Evolutionary conservation across 768 basidiomycete species (phyloP).

Genomic region (Mycena filopes): DNA sequence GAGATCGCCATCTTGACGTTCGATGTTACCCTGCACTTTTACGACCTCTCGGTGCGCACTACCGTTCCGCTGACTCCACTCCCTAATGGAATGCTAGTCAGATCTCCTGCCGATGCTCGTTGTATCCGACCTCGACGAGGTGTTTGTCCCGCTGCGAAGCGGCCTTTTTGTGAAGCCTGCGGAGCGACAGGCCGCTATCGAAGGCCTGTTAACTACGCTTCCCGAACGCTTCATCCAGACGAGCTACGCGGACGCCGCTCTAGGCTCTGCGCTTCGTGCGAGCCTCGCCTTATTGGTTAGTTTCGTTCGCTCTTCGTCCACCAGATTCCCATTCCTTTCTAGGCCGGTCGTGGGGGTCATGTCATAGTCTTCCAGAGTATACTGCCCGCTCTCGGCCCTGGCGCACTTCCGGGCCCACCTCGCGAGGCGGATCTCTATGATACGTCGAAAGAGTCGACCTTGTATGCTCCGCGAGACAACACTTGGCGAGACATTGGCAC

Average conservation of each 20-base stretch:
- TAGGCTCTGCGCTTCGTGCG: conserved; percentile 82
- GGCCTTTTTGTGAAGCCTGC: conserved; percentile 83
- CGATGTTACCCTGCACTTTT: conserved; percentile 85
- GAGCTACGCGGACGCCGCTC: conserved; percentile 64
- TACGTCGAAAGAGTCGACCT: conserved; percentile 84
- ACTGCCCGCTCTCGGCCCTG: conserved; percentile 77
- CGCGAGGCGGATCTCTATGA: conserved; percentile 78
- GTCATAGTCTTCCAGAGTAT: conserved; percentile 76
- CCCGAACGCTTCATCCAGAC: conserved; percentile 69
- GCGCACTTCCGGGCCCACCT: conserved; percentile 66
- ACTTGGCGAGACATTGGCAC: conserved; percentile 88
- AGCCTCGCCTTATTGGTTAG: conserved; percentile 78
- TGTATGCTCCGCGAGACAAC: conserved; percentile 83
- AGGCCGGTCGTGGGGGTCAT: conserved; percentile 83
- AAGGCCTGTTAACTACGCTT: conserved; percentile 71
- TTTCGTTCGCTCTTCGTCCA: conserved; percentile 21
- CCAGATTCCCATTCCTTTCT: conserved; percentile 18
- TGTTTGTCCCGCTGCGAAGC: conserved; percentile 80
- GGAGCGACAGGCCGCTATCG: conserved; percentile 72
- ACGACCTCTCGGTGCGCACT: conserved; percentile 82
- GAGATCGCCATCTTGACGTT: conserved; percentile 86
- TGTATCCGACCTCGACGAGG: conserved; percentile 91
- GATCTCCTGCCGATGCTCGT: conserved; percentile 77
- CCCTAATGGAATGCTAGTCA: conserved; percentile 43
- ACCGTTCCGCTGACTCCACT: conserved; percentile 25